Evolutionary conservation across 768 basidiomycete species (phyloP), one percentile per base, ranked within the genome.

Genomic region (Lentinus tigrinus): DNA sequence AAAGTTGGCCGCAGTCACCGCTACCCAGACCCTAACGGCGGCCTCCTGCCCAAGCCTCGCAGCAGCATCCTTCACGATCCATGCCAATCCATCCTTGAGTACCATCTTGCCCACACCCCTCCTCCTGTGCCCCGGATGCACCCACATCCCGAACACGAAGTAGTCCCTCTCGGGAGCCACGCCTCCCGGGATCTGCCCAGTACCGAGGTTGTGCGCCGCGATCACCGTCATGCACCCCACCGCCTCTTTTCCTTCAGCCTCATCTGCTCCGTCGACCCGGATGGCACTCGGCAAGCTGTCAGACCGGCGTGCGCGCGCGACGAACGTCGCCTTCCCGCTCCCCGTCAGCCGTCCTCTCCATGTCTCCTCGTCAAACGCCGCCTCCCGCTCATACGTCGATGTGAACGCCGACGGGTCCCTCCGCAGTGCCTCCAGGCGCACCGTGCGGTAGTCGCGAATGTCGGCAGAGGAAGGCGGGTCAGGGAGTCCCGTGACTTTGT

Each of bases 131-230:
- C 42, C 54, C 2, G 54, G 47, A 14, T 16, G 37, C 11, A 56
- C 38, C 54, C 54, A 56, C 54, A 56, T 49, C 19, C 38, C 47
- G 11, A 49, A 37, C n/a, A 56, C 11, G 54, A 56, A 31, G 47
- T 49, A 56, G 2, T 37, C 28, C 27, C 27, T 34, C 21, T n/a
- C 19, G 10, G 17, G 9, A 17, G 40, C 39, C n/a, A 27, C 54
- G 24, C 19, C 16, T 10, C 17, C 26, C 10, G 47, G 47, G 6
- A 24, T 8, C 27, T 24, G 5, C 5, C 13, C 3, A 17, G 5
- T 26, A n/a, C 38, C 47, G 14, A 56, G 19, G n/a, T n/a, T n/a
- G 9, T n/a, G 38, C 39, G 38, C 47, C 23, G 54, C 26, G 38
- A 56, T 16, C 6, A 56, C 26, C 10, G 24, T 42, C n/a, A 36